Evolutionary conservation across 148 eudicot species (phyloP), one percentile per base, ranked within the genome.

Genomic region (Dysphania ambrosioides): DNA sequence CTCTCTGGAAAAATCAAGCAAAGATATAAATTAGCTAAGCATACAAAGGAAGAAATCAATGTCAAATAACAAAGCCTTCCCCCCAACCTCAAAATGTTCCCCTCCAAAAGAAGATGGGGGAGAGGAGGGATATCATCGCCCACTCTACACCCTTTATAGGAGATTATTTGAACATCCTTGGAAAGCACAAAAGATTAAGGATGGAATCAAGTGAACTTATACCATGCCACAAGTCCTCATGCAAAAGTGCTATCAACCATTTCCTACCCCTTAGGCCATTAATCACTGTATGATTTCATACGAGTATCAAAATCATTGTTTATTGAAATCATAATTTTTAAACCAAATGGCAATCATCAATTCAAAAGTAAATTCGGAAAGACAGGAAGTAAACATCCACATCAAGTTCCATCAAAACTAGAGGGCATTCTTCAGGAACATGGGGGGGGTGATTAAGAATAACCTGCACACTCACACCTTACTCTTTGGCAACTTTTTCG

Each of bases 391-490:
- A 58, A 44, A 75, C 16, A 42, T 29, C 23, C 30, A 58, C 24
- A 41, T 34, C 56, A 66, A 72, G 41, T 19, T 58, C 31, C 34
- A 66, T 21, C 38, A 61, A 49, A 60, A 44, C 38, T 19, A 40
- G 11, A 6, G 21, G 10, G 41, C 35, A 67, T 65, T 61, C 11
- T n/a, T 13, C 34, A 3, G 66, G 36, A 30, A 11, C 23, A 26
- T 19, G n/a, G 58, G 34, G 26, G 11, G 57, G 2, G 2, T 27
- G 44, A 70, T 53, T 24, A 66, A 49, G 61, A 62, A 73, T 35
- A 68, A 74, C n/a, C 42, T 56, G 32, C 58, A 29, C 75, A 44
- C 15, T 19, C 61, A 44, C 88, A 92, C 99, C 99, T 88, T 87
- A 35, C 68, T 83, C 44, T 79, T 79, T 41, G 83, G 66, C 79